Evolutionary conservation across 345 rosid genomes (phyloP).

Genomic region (Salix udensis): DNA sequence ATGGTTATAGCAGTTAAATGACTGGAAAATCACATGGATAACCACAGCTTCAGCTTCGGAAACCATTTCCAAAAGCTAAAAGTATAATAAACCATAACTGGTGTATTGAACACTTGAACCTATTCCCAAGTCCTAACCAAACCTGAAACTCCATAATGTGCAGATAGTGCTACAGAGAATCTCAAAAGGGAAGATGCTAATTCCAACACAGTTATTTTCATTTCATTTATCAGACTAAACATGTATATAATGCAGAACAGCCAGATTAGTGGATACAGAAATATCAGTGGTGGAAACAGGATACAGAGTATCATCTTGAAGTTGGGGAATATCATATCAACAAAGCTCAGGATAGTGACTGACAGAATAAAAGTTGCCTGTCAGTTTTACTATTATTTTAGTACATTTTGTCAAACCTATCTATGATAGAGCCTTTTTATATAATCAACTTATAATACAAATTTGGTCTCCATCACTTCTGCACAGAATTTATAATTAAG

Average conservation of each 20-base stretch:
- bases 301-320: constrained; percentile 7
- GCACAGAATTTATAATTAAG: not conserved
- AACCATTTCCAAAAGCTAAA: not conserved
- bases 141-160: constrained; percentile 2
- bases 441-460: not conserved
- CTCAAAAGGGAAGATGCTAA: constrained; percentile 17
- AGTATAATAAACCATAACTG: not conserved
- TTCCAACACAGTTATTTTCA: constrained; percentile 9
- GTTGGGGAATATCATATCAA: not conserved
- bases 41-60: not conserved
- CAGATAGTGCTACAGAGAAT: constrained; percentile 28
- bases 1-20: not conserved
- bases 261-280: constrained; percentile 22
- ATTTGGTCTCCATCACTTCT: not conserved
- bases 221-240: not conserved
- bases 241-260: constrained; percentile 13
- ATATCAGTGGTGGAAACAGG: constrained; percentile 21
- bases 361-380: constrained; percentile 14
- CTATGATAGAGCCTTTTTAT: no score
- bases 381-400: not conserved
- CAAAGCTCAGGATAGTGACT: not conserved
- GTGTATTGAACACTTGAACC: not conserved
- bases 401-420: not conserved
- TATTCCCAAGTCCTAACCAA: not conserved
- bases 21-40: not conserved